Percentiles rank a stretch among this genome's conserved stretches.
Conservation (phyloP, 176 grass and related monocot genomes). For the Musa schizocarpa region DNA sequence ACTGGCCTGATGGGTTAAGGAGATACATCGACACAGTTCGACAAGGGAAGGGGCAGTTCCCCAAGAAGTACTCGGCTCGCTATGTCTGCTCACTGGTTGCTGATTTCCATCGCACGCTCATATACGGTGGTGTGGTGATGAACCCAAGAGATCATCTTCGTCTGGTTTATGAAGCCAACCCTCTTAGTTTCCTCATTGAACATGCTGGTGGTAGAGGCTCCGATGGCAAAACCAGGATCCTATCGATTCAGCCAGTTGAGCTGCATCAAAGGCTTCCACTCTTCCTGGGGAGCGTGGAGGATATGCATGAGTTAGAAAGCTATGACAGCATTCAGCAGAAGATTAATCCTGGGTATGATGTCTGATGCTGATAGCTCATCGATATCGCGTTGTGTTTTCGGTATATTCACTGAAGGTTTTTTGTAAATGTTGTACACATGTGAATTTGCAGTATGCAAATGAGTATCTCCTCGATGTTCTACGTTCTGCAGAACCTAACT, state of each 20-base stretch:
- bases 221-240: conserved; percentile 67
- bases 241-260: conserved; percentile 79
- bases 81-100: conserved; percentile 88
- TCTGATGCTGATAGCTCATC: conserved; percentile 26
- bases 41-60: conserved; percentile 81
- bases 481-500: background rate
- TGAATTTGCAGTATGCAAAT: too few species aligned
- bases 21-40: conserved; percentile 81
- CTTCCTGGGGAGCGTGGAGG: conserved; percentile 76
- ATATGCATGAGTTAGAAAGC: conserved; percentile 92
- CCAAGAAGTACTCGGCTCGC: conserved; percentile 88
- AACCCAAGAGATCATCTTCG: conserved; percentile 91
- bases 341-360: conserved; percentile 86
- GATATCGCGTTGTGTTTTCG: background rate
- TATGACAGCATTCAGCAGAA: conserved; percentile 80
- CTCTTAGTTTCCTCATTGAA: conserved; percentile 82
- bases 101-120: conserved; percentile 75
- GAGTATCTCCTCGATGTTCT: background rate
- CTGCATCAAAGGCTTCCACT: conserved; percentile 83
- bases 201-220: conserved; percentile 78
- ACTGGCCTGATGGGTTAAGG: conserved; percentile 85
- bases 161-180: conserved; percentile 83
- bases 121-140: conserved; percentile 86
- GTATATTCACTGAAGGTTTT: background rate
- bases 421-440: too few species aligned